Percentiles rank a stretch among this genome's conserved stretches.
These are phyloP conservation scores for Hemerocallis citrina DNA, from an alignment of 106 monocot genomes.

Conservation along the genomic window DNA sequence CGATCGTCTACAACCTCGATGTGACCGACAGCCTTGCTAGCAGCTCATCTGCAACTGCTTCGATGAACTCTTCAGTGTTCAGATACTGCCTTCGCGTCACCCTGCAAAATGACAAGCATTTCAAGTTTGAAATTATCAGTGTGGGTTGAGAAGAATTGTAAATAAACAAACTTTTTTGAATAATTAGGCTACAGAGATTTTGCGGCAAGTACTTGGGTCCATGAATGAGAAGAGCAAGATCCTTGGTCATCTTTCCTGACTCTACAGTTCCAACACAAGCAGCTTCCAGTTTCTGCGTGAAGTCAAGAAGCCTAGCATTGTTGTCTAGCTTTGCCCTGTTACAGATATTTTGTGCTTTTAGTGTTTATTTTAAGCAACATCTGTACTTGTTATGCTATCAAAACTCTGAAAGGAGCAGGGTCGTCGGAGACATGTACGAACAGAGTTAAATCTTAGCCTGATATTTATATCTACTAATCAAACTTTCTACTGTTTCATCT, in stretches of 20 bases:
- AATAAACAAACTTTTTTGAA: no score
- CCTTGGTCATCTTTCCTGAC: constrained; percentile 94
- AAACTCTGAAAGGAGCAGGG: no score
- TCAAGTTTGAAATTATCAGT: no score
- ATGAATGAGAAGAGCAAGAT: constrained; percentile 83
- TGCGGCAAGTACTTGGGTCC: constrained; percentile 54
- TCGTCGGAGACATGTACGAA: no score
- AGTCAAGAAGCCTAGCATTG: constrained; percentile 58
- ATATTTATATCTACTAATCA: no score
- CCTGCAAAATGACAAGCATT: constrained; percentile 17
- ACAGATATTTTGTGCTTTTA: background rate
- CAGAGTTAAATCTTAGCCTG: no score
- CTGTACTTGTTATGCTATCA: no score
- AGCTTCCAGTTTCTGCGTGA: constrained; percentile 67
- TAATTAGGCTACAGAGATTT: no score
- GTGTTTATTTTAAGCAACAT: no score
- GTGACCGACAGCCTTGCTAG: constrained; percentile 28
- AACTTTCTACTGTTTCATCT: no score
- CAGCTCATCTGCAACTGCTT: constrained; percentile 58
- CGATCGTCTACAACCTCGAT: constrained; percentile 75
- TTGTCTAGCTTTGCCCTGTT: constrained; percentile 85
- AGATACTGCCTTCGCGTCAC: constrained; percentile 47
- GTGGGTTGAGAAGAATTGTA: no score
- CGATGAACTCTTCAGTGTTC: constrained; percentile 79
- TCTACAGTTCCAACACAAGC: constrained; percentile 79